Conservation (phyloP, 2,329 filamentous ascomycete genomes). For the Aureobasidium sp. region DNA sequence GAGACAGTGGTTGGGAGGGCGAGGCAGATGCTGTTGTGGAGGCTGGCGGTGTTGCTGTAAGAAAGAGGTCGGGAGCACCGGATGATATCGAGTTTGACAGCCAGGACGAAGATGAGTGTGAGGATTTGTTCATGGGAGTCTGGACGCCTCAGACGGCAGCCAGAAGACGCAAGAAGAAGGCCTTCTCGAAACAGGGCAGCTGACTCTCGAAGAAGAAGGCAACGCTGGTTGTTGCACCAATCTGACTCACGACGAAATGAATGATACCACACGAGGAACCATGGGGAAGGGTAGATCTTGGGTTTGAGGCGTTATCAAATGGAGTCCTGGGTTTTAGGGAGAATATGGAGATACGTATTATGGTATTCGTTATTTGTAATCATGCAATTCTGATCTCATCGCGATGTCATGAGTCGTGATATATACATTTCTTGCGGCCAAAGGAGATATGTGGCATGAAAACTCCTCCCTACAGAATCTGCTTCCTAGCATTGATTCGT, state of each 20-base stretch:
- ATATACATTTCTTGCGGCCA: not conserved
- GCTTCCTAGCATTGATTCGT: not conserved
- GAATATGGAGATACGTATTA: not conserved
- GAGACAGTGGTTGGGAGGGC: conserved; percentile 47
- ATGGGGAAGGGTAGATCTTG: not conserved
- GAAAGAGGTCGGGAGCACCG: conserved; percentile 11
- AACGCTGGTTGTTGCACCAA: not conserved
- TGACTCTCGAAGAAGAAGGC: conserved; percentile 1
- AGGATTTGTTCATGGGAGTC: conserved; percentile 56
- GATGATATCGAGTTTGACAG: conserved; percentile 53
- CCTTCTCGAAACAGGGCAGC: conserved; percentile 17
- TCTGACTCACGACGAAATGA: not conserved
- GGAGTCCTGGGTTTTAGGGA: not conserved
- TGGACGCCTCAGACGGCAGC: conserved; percentile 52
- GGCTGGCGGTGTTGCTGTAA: conserved; percentile 12
- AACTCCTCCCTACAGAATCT: not conserved
- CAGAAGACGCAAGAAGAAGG: conserved; percentile 35
- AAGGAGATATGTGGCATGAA: not conserved
- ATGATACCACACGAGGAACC: not conserved
- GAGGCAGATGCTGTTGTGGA: conserved; percentile 24
- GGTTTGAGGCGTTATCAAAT: not conserved
- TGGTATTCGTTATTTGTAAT: not conserved
- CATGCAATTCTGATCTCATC: not conserved
- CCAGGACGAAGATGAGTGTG: conserved; percentile 61
- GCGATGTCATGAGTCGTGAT: not conserved